phyloP scores from a whole-genome alignment of 768 basidiomycete species.

The Agaricus sinodeliciosus region DNA sequence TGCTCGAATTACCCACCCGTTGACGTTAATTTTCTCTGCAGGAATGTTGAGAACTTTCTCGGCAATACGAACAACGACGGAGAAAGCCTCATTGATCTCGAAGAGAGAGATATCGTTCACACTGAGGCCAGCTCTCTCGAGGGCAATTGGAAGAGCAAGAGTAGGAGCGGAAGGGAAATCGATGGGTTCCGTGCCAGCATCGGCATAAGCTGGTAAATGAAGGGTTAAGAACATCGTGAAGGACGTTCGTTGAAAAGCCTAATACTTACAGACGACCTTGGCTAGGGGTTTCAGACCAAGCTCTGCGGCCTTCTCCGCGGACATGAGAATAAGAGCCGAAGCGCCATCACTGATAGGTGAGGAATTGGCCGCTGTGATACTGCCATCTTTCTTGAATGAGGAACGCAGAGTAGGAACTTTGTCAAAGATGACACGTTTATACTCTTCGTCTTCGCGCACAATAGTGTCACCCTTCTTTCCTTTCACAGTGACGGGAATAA shows the following conservation, averaged over 20 bases:
- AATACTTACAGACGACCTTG: slow-evolving; percentile 78
- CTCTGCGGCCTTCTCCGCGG: slow-evolving; percentile 86
- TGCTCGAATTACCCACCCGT: slow-evolving; percentile 52
- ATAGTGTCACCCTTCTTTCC: slow-evolving; percentile 91
- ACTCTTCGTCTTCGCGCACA: slow-evolving; percentile 94
- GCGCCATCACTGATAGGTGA: slow-evolving; percentile 95
- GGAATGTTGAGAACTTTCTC: slow-evolving; percentile 85
- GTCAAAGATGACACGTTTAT: slow-evolving; percentile 92
- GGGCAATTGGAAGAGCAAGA: slow-evolving; percentile 80
- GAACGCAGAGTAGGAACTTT: slow-evolving; percentile 87
- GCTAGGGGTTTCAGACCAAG: slow-evolving; percentile 91
- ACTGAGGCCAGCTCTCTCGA: slow-evolving; percentile 81
- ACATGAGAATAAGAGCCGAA: slow-evolving; percentile 91
- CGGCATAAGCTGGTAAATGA: slow-evolving; percentile 73
- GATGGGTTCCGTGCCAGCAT: slow-evolving; percentile 93
- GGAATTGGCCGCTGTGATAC: slow-evolving; percentile 95
- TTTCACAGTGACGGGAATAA: slow-evolving; percentile 85
- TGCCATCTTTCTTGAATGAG: slow-evolving; percentile 84
- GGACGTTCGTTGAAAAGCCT: background rate
- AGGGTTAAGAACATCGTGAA: slow-evolving; percentile 11
- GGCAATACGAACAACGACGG: slow-evolving; percentile 84
- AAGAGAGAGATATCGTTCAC: slow-evolving; percentile 83
- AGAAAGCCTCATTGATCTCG: slow-evolving; percentile 98
- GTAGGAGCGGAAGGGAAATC: slow-evolving; percentile 97
- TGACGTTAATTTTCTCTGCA: slow-evolving; percentile 82